Conservation (phyloP, 495 filamentous ascomycete genomes). For the Pyrenopolyporus hunteri region DNA sequence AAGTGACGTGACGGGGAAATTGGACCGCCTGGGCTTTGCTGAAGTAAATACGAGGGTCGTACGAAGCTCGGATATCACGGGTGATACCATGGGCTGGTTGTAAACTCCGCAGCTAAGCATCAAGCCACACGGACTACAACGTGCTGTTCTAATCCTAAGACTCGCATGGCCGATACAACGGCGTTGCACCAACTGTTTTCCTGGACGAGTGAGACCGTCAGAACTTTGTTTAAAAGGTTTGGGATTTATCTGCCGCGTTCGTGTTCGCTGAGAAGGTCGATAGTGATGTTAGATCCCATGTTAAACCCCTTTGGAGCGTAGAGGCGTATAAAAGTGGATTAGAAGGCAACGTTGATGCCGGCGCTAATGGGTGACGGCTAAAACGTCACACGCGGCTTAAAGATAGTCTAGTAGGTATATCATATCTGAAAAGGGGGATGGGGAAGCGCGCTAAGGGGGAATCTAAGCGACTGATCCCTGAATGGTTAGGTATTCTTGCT, state of each 20-base stretch:
- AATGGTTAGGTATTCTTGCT: constrained; percentile 18
- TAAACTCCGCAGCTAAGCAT: not conserved
- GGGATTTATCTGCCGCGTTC: too few relatives aligned
- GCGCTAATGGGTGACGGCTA: constrained; percentile 12
- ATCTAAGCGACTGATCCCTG: constrained; percentile 32
- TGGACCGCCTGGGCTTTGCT: not conserved
- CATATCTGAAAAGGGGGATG: constrained; percentile 9
- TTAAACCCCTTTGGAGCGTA: too few relatives aligned
- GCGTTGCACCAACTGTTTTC: too few relatives aligned
- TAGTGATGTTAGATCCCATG: too few relatives aligned
- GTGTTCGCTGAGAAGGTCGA: too few relatives aligned
- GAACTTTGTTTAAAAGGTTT: too few relatives aligned
- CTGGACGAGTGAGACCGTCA: too few relatives aligned
- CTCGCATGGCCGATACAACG: too few relatives aligned
- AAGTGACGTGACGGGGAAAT: constrained; percentile 6
- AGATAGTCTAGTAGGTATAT: too few relatives aligned
- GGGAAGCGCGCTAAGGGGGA: constrained; percentile 14
- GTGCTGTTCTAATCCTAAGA: not conserved
- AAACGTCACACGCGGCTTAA: constrained; percentile 38
- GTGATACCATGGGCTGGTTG: too few relatives aligned
- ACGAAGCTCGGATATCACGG: constrained; percentile 11
- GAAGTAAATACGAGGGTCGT: constrained; percentile 25
- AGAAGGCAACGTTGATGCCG: not conserved
- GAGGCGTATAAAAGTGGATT: too few relatives aligned
- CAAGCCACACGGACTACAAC: constrained; percentile 14